Conservation (phyloP, 179 eudicot genomes). For the Nepenthes alata region DNA sequence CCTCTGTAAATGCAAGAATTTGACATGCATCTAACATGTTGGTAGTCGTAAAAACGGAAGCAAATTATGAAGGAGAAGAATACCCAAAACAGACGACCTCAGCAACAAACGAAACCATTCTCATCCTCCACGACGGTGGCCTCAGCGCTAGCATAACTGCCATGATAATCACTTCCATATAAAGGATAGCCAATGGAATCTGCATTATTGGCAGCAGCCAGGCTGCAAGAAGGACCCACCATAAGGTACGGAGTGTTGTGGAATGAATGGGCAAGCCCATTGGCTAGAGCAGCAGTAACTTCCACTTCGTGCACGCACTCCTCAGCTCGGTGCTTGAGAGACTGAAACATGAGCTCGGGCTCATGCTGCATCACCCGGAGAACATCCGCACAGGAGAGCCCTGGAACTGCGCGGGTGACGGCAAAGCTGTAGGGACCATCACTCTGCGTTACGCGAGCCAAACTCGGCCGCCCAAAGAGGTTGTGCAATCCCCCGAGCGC, state of each 20-base stretch:
- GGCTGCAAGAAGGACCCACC: constrained; percentile 18
- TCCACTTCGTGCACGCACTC: constrained; percentile 7
- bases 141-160: constrained; percentile 4
- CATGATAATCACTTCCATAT: constrained; percentile 16
- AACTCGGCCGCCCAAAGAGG: constrained; percentile 85
- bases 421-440: constrained; percentile 85
- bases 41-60: constrained; percentile 9
- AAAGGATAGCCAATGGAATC: constrained; percentile 18
- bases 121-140: constrained; percentile 26
- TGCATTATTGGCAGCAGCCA: constrained; percentile 15
- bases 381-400: constrained; percentile 68
- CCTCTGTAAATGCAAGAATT: constrained; percentile 10
- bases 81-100: constrained; percentile 20
- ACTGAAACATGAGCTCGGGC: constrained; percentile 84
- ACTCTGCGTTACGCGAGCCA: constrained; percentile 67
- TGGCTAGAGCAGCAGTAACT: constrained; percentile 14
- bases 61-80: constrained; percentile 8
- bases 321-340: constrained; percentile 72
- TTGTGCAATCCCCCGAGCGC: constrained; percentile 86
- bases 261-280: constrained; percentile 44
- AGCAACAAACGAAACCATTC: constrained; percentile 14
- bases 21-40: constrained; percentile 12
- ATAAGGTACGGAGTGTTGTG: constrained; percentile 67
- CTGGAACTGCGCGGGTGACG: constrained; percentile 65
- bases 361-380: constrained; percentile 88